Conservation (phyloP, 768 basidiomycete species). For the Tricholoma sp. region DNA sequence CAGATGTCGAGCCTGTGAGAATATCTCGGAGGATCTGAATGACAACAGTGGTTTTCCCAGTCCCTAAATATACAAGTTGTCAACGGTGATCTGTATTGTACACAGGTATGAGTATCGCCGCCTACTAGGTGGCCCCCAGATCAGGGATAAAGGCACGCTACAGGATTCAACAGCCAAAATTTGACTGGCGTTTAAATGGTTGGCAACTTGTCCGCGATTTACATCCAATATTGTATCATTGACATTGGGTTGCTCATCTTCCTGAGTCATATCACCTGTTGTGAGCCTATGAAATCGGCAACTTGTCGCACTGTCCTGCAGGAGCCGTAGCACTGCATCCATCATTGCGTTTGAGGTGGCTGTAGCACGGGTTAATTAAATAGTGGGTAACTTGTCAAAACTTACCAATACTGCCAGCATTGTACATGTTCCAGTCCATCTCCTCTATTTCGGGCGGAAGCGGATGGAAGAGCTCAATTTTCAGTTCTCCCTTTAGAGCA, state of each 20-base stretch:
- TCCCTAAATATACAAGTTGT: slow-evolving; percentile 38
- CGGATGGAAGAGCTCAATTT: slow-evolving; percentile 48
- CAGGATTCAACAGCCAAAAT: slow-evolving; percentile 42
- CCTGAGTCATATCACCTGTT: slow-evolving; percentile 22
- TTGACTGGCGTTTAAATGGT: slow-evolving; percentile 51
- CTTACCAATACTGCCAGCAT: slow-evolving; percentile 55
- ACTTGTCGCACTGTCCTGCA: slow-evolving; percentile 35
- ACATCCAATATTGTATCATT: not conserved
- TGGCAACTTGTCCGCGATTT: not conserved
- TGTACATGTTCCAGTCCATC: slow-evolving; percentile 64
- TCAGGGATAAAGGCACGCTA: slow-evolving; percentile 42
- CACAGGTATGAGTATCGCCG: not conserved
- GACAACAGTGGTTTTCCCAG: slow-evolving; percentile 69
- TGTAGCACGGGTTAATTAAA: slow-evolving; percentile 14
- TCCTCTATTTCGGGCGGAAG: slow-evolving; percentile 53
- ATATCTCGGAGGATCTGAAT: slow-evolving; percentile 51
- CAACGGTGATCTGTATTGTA: not conserved
- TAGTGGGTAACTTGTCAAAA: not conserved
- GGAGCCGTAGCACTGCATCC: slow-evolving; percentile 50
- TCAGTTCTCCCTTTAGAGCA: slow-evolving; percentile 47
- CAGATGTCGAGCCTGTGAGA: slow-evolving; percentile 23
- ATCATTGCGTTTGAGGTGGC: slow-evolving; percentile 64
- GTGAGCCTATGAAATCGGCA: slow-evolving; percentile 50
- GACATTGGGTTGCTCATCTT: slow-evolving; percentile 1
- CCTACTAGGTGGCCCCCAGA: slow-evolving; percentile 68